phyloP scores from a whole-genome alignment of 2,329 filamentous ascomycete species.

The Colletotrichum abscissum region DNA sequence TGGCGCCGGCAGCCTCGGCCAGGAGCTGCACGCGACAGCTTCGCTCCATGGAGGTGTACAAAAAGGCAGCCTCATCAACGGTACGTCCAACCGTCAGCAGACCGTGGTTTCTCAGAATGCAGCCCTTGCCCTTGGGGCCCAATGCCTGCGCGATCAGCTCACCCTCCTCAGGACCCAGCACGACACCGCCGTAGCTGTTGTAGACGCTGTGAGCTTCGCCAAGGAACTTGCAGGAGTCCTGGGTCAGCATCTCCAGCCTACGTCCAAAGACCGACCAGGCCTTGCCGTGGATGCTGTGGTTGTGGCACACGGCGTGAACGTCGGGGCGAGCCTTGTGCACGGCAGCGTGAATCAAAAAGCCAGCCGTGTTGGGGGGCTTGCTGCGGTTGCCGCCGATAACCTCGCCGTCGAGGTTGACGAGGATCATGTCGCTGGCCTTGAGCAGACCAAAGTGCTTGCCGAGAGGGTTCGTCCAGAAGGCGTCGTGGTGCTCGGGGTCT shows the following conservation, averaged over 20 bases:
- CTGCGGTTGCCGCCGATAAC: conserved; percentile 71
- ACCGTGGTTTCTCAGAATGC: conserved; percentile 78
- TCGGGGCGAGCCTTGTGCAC: conserved; percentile 74
- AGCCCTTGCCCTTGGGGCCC: conserved; percentile 66
- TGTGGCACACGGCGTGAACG: conserved; percentile 75
- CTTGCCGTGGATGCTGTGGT: conserved; percentile 72
- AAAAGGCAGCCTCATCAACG: conserved; percentile 78
- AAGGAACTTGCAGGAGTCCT: conserved; percentile 73
- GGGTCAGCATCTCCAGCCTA: conserved; percentile 75
- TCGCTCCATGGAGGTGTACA: conserved; percentile 75
- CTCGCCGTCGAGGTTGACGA: conserved; percentile 70
- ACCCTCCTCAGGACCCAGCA: conserved; percentile 72
- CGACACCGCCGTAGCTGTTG: conserved; percentile 61
- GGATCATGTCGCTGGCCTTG: conserved; percentile 75
- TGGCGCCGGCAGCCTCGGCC: conserved; percentile 60
- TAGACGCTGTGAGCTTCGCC: conserved; percentile 72
- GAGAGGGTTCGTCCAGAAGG: conserved; percentile 77
- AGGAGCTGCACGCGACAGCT: conserved; percentile 75
- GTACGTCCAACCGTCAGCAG: conserved; percentile 75
- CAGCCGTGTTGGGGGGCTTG: conserved; percentile 73
- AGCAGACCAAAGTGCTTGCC: conserved; percentile 75
- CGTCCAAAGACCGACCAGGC: conserved; percentile 74
- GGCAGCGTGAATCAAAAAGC: conserved; percentile 76
- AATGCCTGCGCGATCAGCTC: conserved; percentile 70
- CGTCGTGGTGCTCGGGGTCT: conserved; percentile 69